Base-by-base conservation (phyloP, 164 flowering plant genomes). In the Vitis labrusca region DNA sequence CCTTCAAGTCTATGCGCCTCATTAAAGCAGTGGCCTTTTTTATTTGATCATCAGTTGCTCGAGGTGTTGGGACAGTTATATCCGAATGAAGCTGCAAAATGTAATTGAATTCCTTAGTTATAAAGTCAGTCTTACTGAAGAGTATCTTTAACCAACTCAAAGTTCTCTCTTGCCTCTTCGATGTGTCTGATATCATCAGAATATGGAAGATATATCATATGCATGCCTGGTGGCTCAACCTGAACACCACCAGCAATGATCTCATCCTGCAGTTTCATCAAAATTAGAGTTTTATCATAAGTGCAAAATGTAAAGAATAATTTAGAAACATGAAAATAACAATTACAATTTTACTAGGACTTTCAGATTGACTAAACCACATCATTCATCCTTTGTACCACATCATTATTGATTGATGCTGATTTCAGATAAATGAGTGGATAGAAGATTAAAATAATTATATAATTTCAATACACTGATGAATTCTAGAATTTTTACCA, bases 201-300 rank as follows among this genome's bases (percentile, higher is more conserved):
- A 76, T 89, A 95, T 57, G 99, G 98, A 77, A 95, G 98, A 76
- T 89, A 82, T 64, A 95, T 91, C 99, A 95, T 93, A 74, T 95
- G 91, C 99, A 95, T 89, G 71, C 99, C 99, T 8, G 98, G 97
- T 61, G 99, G 98, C 88, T 95, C 99, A 82, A 95, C 70, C 82
- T 95, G 99, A 78, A 93, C 97, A 70, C 92, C 78, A 27, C 80
- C 63, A 61, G 50, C 80, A 54, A 76, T 66, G 58, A 90, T 83
- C 79, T 95, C 99, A 55, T 95, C 97, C 98, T 95, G 89, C 50
- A 65, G n/a, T 67, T 61, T 50, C 66, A 70, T 58, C 1, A 54
- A 10, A 15, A 48, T 65, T 12, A 48, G 51, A 69, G 29, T 44
- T 62, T 30, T 53, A 61, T 1, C 48, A 67, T 30, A n/a, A 66